Conservation (phyloP, 1,284 basidiomycete species). For the Cutaneotrichosporon cyanovorans region DNA sequence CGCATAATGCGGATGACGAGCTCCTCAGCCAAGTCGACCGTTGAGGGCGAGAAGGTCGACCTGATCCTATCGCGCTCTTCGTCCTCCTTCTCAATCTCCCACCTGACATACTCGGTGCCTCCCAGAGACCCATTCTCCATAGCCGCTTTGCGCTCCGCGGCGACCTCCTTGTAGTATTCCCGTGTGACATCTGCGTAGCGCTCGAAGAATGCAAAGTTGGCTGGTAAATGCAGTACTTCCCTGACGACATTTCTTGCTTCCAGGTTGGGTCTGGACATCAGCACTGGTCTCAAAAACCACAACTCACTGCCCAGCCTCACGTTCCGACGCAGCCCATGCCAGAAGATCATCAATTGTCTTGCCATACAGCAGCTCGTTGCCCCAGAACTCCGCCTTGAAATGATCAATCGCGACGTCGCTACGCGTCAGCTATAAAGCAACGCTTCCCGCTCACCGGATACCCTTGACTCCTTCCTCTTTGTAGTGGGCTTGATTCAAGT, state of each 20-base stretch:
- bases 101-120: conserved; percentile 27
- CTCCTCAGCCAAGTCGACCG: conserved; percentile 7
- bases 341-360: conserved; percentile 52
- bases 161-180: conserved; percentile 18
- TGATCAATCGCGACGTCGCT: conserved; percentile 46
- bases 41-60: conserved; percentile 13
- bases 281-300: no score
- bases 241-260: no score
- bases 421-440: conserved; percentile 1
- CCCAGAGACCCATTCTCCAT: conserved; percentile 21
- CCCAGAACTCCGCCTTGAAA: conserved; percentile 55
- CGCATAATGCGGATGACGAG: conserved; percentile 19
- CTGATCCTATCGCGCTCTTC: conserved; percentile 27
- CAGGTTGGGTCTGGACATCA: no score
- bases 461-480: conserved; percentile 22
- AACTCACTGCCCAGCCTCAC: conserved; percentile 29
- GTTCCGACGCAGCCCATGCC: conserved; percentile 56
- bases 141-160: conserved; percentile 9
- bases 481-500: conserved; percentile 40
- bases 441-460: conserved; percentile 25
- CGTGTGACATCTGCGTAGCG: conserved; percentile 25
- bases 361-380: conserved; percentile 48
- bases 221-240: no score
- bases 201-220: conserved; percentile 10
- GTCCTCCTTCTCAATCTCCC: conserved; percentile 26